Conservation (phyloP, 225 moss, liverwort and hornwort genomes). For the Neckera pumila region DNA sequence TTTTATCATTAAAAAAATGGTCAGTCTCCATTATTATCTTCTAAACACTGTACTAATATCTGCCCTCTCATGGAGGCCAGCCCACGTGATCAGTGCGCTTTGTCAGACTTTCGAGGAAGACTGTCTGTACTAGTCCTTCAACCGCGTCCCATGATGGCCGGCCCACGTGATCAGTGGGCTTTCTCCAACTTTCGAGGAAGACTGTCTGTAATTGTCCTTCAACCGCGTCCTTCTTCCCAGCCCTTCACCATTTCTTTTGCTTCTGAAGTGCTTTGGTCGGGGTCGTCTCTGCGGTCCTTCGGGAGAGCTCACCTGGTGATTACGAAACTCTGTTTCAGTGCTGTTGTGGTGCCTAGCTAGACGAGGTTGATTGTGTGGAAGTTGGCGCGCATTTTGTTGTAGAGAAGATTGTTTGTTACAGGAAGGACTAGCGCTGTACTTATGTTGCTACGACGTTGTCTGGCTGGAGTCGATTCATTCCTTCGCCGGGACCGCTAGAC, state of each 20-base stretch:
- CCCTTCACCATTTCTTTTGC: not conserved
- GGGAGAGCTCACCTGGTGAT: not conserved
- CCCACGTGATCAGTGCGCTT: not conserved
- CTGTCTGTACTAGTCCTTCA: not conserved
- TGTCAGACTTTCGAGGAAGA: not conserved
- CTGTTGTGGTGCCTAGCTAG: not conserved
- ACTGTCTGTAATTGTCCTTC: not conserved
- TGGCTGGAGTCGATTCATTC: not conserved
- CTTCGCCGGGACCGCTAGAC: not conserved
- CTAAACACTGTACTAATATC: not conserved
- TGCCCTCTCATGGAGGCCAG: not conserved
- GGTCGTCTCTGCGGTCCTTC: not conserved
- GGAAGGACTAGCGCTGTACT: too few relatives aligned
- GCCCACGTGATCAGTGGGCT: not conserved
- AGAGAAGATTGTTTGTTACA: not conserved
- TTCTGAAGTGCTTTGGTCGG: not conserved
- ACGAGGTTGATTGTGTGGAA: not conserved
- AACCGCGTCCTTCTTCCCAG: not conserved
- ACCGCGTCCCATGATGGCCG: not conserved
- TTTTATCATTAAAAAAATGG: not conserved
- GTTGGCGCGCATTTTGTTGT: not conserved
- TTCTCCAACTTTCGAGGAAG: not conserved
- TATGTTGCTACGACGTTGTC: not conserved
- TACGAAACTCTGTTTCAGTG: not conserved
- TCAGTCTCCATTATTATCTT: not conserved